Base-by-base conservation (phyloP, 257 asterid genomes). In the Primulina huaijiensis region DNA sequence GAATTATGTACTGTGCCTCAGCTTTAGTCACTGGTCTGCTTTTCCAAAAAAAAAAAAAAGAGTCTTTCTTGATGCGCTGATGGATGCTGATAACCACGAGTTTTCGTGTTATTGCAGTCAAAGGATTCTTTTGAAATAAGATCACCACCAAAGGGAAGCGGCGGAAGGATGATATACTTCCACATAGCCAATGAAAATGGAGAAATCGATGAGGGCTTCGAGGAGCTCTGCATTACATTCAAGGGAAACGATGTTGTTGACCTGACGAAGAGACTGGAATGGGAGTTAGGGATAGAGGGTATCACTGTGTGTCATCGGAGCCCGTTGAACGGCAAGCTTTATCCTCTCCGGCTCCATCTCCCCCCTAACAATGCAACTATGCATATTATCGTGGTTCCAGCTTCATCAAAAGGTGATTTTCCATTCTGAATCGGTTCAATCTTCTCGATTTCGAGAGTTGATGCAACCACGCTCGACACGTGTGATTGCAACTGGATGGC, bases 321-420 rank as follows among this genome's bases (percentile, higher is more conserved):
- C 72, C 95, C 96, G 1, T 80, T 90, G 55, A 86, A 93, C 62
- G 96, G 95, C 64, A 93, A 90, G 65, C 90, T 93, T 64, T 90
- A 83, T 67, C 97, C 97, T 69, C 99, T 93, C 20, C 96, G 88
- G 35, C 84, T 93, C 72, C 95, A 86, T 79, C 96, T 93, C 73
- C 99, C 99, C 63, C 99, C 99, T 31, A 89, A 93, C 71, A 89
- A 89, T n/a, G 67, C 93, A 11, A 77, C 82, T 64, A 87, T 93
- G 95, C 84, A 86, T 33, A 82, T 93, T 60, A 59, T 90, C 38
- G 79, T 93, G 19, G 77, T 88, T 67, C 96, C 90, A 20, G 79
- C 96, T 10, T 80, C 94, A 38, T 78, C 94, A 10, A 79, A 77
- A 76, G 95, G 95, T 86, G 35, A 75, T 56, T 3, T 53, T 62